These are phyloP conservation scores for Fusarium sp. DNA, from an alignment of 2,329 filamentous ascomycete genomes.

Conservation along the genomic window DNA sequence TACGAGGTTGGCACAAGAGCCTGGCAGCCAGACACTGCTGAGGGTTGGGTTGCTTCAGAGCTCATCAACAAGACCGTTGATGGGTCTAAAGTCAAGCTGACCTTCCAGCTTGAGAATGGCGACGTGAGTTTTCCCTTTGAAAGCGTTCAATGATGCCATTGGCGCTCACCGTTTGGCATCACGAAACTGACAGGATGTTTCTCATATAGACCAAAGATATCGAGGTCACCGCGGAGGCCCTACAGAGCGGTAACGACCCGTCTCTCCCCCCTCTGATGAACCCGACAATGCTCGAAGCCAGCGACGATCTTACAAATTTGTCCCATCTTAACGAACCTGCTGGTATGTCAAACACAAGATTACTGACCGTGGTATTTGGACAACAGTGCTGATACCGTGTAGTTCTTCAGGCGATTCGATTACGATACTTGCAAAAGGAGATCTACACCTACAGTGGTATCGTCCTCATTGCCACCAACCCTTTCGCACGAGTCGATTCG, in stretches of 20 bases:
- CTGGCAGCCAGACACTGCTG: conserved; percentile 95
- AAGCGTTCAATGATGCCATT: neutral
- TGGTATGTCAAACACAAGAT: conserved; percentile 63
- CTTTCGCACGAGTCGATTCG: conserved; percentile 96
- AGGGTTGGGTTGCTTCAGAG: conserved; percentile 98
- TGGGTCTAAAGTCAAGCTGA: conserved; percentile 85
- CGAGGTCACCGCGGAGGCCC: conserved; percentile 77
- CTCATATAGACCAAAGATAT: conserved; percentile 72
- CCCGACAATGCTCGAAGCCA: conserved; percentile 96
- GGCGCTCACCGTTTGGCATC: neutral
- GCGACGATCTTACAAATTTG: conserved; percentile 95
- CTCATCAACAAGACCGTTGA: conserved; percentile 85
- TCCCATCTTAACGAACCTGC: conserved; percentile 99
- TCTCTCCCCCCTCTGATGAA: conserved; percentile 95
- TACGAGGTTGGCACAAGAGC: conserved; percentile 97
- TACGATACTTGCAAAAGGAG: conserved; percentile 97
- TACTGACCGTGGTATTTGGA: neutral
- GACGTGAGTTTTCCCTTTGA: conserved; percentile 67
- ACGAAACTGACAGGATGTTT: conserved; percentile 20
- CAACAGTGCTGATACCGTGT: conserved; percentile 39
- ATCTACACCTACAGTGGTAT: conserved; percentile 99
- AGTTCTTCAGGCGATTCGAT: conserved; percentile 97
- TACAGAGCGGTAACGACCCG: conserved; percentile 80
- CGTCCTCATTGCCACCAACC: conserved; percentile 97
- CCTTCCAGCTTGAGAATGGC: conserved; percentile 91